Evolutionary conservation across 176 grass and related monocot species (phyloP), one percentile per base, ranked within the genome.

Genomic region (maize (Zea mays)): DNA sequence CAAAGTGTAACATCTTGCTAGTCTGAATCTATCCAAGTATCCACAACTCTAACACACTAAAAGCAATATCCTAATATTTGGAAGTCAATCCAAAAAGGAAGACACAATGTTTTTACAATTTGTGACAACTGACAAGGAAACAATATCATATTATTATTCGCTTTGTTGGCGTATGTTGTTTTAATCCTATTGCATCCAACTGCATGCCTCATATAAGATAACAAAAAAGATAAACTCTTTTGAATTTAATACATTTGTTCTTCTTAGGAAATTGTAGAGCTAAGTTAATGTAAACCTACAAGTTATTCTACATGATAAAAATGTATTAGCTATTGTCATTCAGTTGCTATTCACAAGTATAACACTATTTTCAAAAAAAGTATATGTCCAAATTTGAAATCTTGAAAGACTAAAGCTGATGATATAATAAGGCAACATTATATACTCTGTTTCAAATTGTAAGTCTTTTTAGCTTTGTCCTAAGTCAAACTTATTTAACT

Each of bases 131-230:
- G 27, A 5, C 12, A 61, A 47, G 4, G 17, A 60, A 76, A 83
- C 57, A 15, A 10, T 46, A 48, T 47, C 13, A 39, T 58, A 58
- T 37, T 45, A 82, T 74, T 82, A 65, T 51, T 41, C 27, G 56
- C 37, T 56, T 39, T 41, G 12, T 3, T 43, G 11, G 17, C 13
- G 11, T 62, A 62, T 67, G 64, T 49, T 48, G 17, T 81, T 72
- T 62, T 20, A 41, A 12, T 55, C 8, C 6, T 39, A 40, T 39
- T 67, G 72, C 81, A 76, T 69, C 47, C 51, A 73, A 57, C 4
- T 15, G 17, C 16, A 49, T 61, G 27, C 4, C 5, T 10, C 16
- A 50, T 40, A 44, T 50, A 62, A 10, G 42, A 61, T 10, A 11
- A 73, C 0, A 46, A n/a, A 52, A 72, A 71, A 17, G 19, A 79